Evolutionary conservation across 2,329 filamentous ascomycete genomes (phyloP).

Genomic region (Fusarium succisae): DNA sequence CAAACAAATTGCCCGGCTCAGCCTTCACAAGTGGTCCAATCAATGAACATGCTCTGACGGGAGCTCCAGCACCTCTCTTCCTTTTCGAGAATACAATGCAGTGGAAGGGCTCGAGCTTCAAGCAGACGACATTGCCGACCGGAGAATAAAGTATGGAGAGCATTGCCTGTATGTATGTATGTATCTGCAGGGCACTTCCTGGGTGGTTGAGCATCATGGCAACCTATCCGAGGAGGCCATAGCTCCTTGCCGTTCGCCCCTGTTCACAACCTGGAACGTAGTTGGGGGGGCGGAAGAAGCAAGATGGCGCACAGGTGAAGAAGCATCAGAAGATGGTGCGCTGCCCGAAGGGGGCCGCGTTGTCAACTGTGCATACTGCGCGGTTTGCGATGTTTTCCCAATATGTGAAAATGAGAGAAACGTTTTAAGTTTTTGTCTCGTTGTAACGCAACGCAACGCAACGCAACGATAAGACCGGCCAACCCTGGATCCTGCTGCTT

Average conservation of each 20-base stretch:
- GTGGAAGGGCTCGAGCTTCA: not conserved
- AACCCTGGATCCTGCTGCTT: not conserved
- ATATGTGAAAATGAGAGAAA: not conserved
- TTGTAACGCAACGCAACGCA: not conserved
- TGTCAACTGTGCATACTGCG: constrained; percentile 5
- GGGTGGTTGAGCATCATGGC: constrained; percentile 15
- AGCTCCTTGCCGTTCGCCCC: constrained; percentile 28
- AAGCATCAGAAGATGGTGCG: not conserved
- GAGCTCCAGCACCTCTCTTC: not conserved
- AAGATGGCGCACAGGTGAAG: constrained; percentile 11
- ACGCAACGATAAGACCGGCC: not conserved
- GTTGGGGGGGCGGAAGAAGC: constrained; percentile 11
- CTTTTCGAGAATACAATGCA: not conserved
- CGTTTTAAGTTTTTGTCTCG: not conserved
- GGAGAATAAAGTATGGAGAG: constrained; percentile 16
- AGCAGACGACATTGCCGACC: constrained; percentile 2
- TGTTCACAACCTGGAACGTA: constrained; percentile 11
- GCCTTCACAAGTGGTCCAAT: not conserved
- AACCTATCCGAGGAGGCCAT: constrained; percentile 22
- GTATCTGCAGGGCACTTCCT: constrained; percentile 19
- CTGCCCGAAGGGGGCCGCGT: not conserved
- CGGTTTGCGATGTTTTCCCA: not conserved
- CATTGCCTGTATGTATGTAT: not conserved
- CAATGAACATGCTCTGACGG: not conserved
- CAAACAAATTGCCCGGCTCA: not conserved